phyloP scores from a whole-genome alignment of 352 stramenopile species.

The Globisporangium recalcitrans region DNA sequence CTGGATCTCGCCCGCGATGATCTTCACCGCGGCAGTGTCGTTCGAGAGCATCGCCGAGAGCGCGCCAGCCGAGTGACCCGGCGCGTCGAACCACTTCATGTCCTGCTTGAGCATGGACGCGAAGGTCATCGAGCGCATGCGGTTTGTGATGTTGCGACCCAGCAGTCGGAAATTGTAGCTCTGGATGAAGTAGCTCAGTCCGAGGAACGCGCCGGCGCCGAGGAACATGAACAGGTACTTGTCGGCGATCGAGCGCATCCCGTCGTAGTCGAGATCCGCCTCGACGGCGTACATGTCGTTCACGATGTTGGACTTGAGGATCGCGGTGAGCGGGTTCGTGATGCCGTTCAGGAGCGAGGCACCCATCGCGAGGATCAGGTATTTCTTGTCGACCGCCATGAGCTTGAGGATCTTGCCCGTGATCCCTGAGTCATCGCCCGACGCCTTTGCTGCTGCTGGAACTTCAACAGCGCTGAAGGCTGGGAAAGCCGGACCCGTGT shows the following conservation, averaged over 20 bases:
- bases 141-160: slow-evolving; percentile 13
- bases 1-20: slow-evolving; percentile 17
- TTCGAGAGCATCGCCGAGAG: slow-evolving; percentile 19
- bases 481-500: too few species aligned
- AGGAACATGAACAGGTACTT: slow-evolving; percentile 22
- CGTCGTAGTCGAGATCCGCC: slow-evolving; percentile 10
- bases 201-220: slow-evolving; percentile 6
- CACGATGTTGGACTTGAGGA: slow-evolving; percentile 20
- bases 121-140: slow-evolving; percentile 15
- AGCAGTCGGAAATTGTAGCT: slow-evolving; percentile 12
- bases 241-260: slow-evolving; percentile 13
- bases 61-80: slow-evolving; percentile 9
- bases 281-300: slow-evolving; percentile 21
- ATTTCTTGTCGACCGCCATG: slow-evolving; percentile 13
- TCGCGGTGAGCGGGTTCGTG: slow-evolving; percentile 15
- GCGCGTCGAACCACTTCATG: slow-evolving; percentile 19
- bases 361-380: slow-evolving; percentile 17
- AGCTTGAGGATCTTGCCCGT: too few species aligned
- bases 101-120: slow-evolving; percentile 19
- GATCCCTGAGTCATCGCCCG: neutral
- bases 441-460: neutral
- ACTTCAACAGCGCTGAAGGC: slow-evolving; percentile 3
- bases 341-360: slow-evolving; percentile 20
- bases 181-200: slow-evolving; percentile 17
- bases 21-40: slow-evolving; percentile 12